Base-by-base conservation (phyloP, 306 rosid species). In the Aeschynomene evenia region DNA sequence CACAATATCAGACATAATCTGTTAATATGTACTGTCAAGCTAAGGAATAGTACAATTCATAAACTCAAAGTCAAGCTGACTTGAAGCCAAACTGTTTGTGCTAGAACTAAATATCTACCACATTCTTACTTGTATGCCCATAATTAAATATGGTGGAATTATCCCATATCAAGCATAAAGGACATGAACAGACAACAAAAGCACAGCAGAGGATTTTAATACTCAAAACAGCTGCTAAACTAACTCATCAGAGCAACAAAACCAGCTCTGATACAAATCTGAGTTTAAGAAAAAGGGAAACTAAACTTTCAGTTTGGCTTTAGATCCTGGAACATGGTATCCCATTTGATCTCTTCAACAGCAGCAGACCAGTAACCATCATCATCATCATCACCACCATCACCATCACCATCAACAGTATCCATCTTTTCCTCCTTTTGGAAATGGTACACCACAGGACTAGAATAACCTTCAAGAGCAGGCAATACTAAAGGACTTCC, bases 321-420 rank as follows among this genome's bases (percentile, higher is more conserved):
- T 70, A 93, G 86, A 80, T 93, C 88, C 60, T 90, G 91, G 63
- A 93, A 93, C 98, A 93, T 73, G 16, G 94, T 60, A 80, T 88
- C 96, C 97, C 97, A 90, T 86, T 88, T 90, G 80, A 93, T 85
- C 75, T 88, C 91, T 85, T 90, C 90, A 77, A 85, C 84, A 22
- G 88, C 89, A 43, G 82, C 85, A 13, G 82, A 81, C 96, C 92
- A 87, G 66, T 87, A 84, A 53, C 87, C 90, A 63, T 87, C 80
- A 54, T 64, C 75, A 26, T 81, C 79, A 52, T 37, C 66, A 16
- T 31, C 81, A 1, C 43, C 66, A 31, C 43, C 66, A 31, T 53
- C 53, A 8, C 9, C 48, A 28, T 28, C 31, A 28, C 45, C 66
- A 31, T 45, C 53, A 6, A 7, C 40, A n/a, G n/a, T n/a, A 1